Conservation (phyloP, 2,329 filamentous ascomycete genomes). For the Colletotrichum australisinense region DNA sequence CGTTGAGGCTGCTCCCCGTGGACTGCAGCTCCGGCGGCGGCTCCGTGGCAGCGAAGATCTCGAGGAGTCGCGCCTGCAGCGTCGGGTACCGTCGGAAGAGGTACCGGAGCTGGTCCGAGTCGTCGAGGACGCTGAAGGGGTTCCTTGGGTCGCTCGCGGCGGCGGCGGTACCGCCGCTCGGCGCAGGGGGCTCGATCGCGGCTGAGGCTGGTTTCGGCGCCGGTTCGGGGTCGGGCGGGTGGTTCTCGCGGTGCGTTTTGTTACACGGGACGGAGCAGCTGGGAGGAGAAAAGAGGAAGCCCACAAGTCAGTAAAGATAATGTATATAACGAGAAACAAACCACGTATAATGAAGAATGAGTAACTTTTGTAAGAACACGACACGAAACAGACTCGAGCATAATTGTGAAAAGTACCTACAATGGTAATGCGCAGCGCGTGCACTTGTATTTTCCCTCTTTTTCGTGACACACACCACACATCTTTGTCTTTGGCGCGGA, state of each 20-base stretch:
- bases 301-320: conserved; percentile 27
- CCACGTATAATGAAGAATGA: neutral
- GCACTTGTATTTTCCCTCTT: conserved; percentile 71
- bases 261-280: conserved; percentile 72
- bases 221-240: conserved; percentile 54
- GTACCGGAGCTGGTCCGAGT: conserved; percentile 59
- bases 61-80: conserved; percentile 58
- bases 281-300: neutral
- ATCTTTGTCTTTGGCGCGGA: conserved; percentile 35
- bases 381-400: neutral
- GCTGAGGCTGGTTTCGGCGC: conserved; percentile 38
- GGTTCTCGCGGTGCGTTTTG: conserved; percentile 61
- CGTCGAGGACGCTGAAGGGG: conserved; percentile 64
- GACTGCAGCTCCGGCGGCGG: conserved; percentile 48
- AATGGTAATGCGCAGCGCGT: conserved; percentile 68
- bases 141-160: conserved; percentile 43
- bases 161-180: conserved; percentile 9
- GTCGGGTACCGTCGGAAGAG: conserved; percentile 66
- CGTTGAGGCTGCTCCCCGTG: conserved; percentile 31
- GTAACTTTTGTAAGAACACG: neutral
- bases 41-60: conserved; percentile 62
- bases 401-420: conserved; percentile 54
- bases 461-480: conserved; percentile 65
- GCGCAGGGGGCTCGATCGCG: conserved; percentile 43
- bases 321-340: conserved; percentile 18